These are phyloP conservation scores for Aspergillus carlsbadensis DNA, from an alignment of 495 filamentous ascomycete species.

Conservation along the genomic window DNA sequence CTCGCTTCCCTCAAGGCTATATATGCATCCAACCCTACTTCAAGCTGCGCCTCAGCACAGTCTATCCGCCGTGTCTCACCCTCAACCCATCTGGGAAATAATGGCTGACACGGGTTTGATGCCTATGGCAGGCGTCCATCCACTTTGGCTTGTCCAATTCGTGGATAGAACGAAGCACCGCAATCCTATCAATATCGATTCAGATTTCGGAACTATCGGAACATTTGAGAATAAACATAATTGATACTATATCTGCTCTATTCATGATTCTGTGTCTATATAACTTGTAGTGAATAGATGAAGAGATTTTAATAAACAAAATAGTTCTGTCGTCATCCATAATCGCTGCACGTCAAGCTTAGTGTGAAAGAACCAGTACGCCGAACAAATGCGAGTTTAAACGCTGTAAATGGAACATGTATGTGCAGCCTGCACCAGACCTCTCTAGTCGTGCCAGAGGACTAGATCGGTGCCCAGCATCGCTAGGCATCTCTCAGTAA, in stretches of 20 bases:
- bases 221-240: not conserved
- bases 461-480: not conserved
- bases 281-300: not conserved
- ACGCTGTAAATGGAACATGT: not conserved
- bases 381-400: slow-evolving; percentile 7
- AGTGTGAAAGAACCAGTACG: slow-evolving; percentile 1
- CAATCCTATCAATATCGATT: not conserved
- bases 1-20: not conserved
- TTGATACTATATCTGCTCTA: slow-evolving; percentile 5
- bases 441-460: not conserved
- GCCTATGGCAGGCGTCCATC: not conserved
- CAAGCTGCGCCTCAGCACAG: not conserved
- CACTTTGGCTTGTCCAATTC: not conserved
- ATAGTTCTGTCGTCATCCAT: not conserved
- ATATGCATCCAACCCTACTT: not conserved
- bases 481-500: not conserved
- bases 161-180: not conserved
- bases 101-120: slow-evolving; percentile 1
- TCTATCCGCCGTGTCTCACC: slow-evolving; percentile 12
- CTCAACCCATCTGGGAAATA: slow-evolving; percentile 7
- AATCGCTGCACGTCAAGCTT: slow-evolving; percentile 3
- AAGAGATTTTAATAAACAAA: not conserved
- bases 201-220: not conserved
- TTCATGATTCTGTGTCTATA: not conserved
- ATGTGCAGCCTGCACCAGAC: not conserved